A percentile compares a stretch with the other conserved stretches of the same genome.
phyloP scores from a whole-genome alignment of 805 yeast genomes.

The Zygosaccharomyces rouxii region DNA sequence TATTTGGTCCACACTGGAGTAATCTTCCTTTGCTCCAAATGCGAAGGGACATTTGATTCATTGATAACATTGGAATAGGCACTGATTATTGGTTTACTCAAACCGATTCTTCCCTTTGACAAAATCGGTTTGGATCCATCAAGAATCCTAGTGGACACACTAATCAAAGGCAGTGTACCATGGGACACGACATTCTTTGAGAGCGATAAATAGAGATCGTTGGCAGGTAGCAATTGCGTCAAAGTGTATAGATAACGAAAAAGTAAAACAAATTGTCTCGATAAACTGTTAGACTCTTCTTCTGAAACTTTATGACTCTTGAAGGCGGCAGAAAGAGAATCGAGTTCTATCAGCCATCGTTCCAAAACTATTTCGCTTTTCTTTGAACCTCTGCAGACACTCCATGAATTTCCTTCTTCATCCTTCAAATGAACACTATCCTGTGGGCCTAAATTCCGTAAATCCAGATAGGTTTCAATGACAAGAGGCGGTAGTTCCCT shows the following conservation, averaged over 20 bases:
- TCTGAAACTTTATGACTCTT: slow-evolving; percentile 31
- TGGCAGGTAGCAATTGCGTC: slow-evolving; percentile 66
- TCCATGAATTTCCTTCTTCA: slow-evolving; percentile 48
- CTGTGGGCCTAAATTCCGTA: slow-evolving; percentile 50
- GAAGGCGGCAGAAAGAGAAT: slow-evolving; percentile 36
- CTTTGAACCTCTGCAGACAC: slow-evolving; percentile 55
- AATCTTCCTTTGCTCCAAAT: slow-evolving; percentile 58
- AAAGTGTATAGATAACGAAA: slow-evolving; percentile 71
- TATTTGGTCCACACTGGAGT: slow-evolving; percentile 68
- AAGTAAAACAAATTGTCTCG: slow-evolving; percentile 68
- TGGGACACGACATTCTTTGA: slow-evolving; percentile 35
- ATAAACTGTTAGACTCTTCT: slow-evolving; percentile 61
- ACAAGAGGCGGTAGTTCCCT: slow-evolving; percentile 69
- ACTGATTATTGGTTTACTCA: slow-evolving; percentile 59
- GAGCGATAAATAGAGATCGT: slow-evolving; percentile 49
- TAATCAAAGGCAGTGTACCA: slow-evolving; percentile 34
- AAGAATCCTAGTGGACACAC: slow-evolving; percentile 55
- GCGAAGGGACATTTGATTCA: slow-evolving; percentile 41
- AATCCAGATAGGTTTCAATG: slow-evolving; percentile 74
- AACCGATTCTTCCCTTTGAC: slow-evolving; percentile 80
- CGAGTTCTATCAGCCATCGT: slow-evolving; percentile 87
- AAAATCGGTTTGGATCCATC: slow-evolving; percentile 78
- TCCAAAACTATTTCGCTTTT: slow-evolving; percentile 87
- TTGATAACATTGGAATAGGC: slow-evolving; percentile 33
- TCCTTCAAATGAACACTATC: slow-evolving; percentile 60